Conservation (phyloP, 2,329 filamentous ascomycete species). For the Graphilbum ipis-grandicollis region DNA sequence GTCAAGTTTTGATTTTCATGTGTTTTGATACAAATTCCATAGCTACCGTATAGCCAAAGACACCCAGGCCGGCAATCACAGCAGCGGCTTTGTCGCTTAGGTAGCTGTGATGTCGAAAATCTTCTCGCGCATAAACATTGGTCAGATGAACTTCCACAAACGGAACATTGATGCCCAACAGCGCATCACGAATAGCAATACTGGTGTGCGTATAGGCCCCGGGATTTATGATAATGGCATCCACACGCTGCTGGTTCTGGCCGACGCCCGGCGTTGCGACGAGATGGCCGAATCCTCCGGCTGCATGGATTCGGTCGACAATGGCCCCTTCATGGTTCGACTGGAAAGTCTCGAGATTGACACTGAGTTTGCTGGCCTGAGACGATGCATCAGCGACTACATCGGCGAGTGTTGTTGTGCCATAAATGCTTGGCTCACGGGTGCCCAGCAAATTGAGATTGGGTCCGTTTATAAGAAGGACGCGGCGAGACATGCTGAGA, state of each 20-base stretch:
- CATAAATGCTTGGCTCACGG: slow-evolving; percentile 58
- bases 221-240: slow-evolving; percentile 60
- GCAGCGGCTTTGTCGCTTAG: slow-evolving; percentile 60
- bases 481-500: slow-evolving; percentile 20
- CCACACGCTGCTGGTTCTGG: slow-evolving; percentile 16
- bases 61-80: slow-evolving; percentile 53
- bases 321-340: slow-evolving; percentile 65
- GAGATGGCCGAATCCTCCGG: slow-evolving; percentile 1
- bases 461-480: slow-evolving; percentile 66
- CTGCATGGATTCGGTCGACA: slow-evolving; percentile 50
- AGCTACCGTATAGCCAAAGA: slow-evolving; percentile 42
- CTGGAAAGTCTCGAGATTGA: slow-evolving; percentile 43
- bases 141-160: slow-evolving; percentile 66
- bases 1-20: slow-evolving; percentile 21
- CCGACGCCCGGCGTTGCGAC: not conserved
- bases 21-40: slow-evolving; percentile 34
- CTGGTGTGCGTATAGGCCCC: slow-evolving; percentile 62
- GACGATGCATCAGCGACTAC: slow-evolving; percentile 31
- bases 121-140: slow-evolving; percentile 57
- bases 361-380: slow-evolving; percentile 30
- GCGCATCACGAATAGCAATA: slow-evolving; percentile 57
- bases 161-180: slow-evolving; percentile 50
- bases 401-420: slow-evolving; percentile 47
- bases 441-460: slow-evolving; percentile 69
- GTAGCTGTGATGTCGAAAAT: slow-evolving; percentile 52